Evolutionary conservation across 805 yeast genomes (phyloP).

Genomic region (Saccharomycopsis capsularis): DNA sequence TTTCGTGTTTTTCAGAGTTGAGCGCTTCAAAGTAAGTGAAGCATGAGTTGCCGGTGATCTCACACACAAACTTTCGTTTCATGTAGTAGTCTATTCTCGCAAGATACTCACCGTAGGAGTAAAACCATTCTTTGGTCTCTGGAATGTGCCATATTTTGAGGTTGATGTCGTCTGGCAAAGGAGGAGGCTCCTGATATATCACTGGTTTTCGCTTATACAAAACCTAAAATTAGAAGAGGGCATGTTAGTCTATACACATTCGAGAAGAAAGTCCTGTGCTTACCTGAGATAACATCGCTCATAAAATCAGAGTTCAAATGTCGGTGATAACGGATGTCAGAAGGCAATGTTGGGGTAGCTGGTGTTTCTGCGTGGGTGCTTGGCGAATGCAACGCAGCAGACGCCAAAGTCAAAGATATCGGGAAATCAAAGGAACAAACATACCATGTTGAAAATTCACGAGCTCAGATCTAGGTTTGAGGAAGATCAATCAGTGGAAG

Average conservation of each 20-base stretch:
- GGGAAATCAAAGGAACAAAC: no score
- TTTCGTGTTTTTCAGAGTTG: constrained; percentile 61
- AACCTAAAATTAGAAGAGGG: constrained; percentile 41
- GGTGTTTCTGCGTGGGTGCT: no score
- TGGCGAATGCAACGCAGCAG: no score
- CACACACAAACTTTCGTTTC: constrained; percentile 82
- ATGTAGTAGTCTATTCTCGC: constrained; percentile 64
- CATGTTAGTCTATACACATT: no score
- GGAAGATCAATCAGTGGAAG: background rate
- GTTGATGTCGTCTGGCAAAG: constrained; percentile 47
- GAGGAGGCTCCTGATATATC: constrained; percentile 47
- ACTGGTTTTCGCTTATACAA: constrained; percentile 70
- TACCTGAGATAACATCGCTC: no score
- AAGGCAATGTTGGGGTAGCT: no score
- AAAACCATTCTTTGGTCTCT: constrained; percentile 86
- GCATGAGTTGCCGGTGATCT: constrained; percentile 89
- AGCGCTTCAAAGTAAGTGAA: constrained; percentile 86
- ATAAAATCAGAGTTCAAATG: no score
- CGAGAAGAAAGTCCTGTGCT: no score
- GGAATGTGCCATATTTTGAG: constrained; percentile 75
- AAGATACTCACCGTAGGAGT: constrained; percentile 68
- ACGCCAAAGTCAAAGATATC: no score
- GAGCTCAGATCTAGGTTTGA: background rate
- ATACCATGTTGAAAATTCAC: background rate
- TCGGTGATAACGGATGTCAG: no score